phyloP scores from a whole-genome alignment of 192 early-diverging fungal species.

The Borealophlyctis nickersoniae region DNA sequence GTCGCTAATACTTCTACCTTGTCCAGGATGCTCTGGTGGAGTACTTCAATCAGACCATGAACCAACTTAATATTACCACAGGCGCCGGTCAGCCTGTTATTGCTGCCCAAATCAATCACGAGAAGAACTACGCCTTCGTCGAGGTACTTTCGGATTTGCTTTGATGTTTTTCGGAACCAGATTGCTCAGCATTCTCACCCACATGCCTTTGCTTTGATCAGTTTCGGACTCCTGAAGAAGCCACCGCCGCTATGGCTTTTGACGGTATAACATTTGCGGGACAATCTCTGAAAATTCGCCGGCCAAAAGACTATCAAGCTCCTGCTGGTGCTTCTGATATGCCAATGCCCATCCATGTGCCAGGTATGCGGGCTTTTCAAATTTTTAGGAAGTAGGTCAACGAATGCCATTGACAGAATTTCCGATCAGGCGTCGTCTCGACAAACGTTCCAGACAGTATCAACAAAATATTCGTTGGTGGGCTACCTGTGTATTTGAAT shows the following conservation, averaged over 20 bases:
- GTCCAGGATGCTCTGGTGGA: conserved; percentile 60
- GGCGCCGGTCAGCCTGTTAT: conserved; percentile 68
- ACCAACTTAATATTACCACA: conserved; percentile 69
- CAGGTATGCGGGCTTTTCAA: conserved; percentile 30
- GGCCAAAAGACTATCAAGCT: conserved; percentile 89
- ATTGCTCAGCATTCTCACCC: too few relatives aligned
- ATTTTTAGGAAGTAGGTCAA: neutral
- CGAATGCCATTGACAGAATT: neutral
- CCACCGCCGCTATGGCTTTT: conserved; percentile 85
- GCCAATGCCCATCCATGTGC: conserved; percentile 63
- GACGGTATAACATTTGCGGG: conserved; percentile 86
- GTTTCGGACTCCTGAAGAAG: conserved; percentile 86
- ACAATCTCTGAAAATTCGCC: conserved; percentile 81
- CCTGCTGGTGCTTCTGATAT: conserved; percentile 41
- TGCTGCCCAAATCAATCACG: conserved; percentile 82
- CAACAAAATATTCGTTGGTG: conserved; percentile 93
- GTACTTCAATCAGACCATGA: conserved; percentile 88
- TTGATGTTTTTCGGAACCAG: neutral
- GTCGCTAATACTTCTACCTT: neutral
- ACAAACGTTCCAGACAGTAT: conserved; percentile 86
- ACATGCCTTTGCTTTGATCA: conserved; percentile 23
- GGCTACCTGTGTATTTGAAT: conserved; percentile 80
- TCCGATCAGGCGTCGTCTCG: conserved; percentile 67
- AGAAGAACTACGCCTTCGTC: conserved; percentile 95
- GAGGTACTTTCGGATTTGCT: conserved; percentile 58